These are phyloP conservation scores for Sugiyamaella pinicola DNA, from an alignment of 1,139 yeast genomes.

Conservation along the genomic window DNA sequence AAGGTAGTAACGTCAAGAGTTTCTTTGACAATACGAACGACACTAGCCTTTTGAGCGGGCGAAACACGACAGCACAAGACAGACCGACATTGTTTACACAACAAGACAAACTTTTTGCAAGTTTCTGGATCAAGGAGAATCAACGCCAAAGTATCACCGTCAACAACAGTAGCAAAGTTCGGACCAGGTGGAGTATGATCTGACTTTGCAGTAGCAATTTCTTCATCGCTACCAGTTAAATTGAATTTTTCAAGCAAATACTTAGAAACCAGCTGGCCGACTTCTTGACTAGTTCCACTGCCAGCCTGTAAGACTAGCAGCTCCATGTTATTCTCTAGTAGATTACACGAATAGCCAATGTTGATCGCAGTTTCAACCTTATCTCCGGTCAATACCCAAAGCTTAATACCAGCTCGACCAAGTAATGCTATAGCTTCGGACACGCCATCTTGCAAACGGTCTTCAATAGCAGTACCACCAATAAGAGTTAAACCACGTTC, in stretches of 20 bases:
- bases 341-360: conserved; percentile 92
- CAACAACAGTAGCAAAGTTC: conserved; percentile 79
- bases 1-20: conserved; percentile 83
- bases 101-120: conserved; percentile 68
- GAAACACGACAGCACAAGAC: conserved; percentile 98
- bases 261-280: conserved; percentile 56
- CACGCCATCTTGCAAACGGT: conserved; percentile 89
- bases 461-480: conserved; percentile 98
- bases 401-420: conserved; percentile 84
- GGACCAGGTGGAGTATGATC: conserved; percentile 81
- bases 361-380: conserved; percentile 95
- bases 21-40: conserved; percentile 82
- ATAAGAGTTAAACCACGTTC: conserved; percentile 69
- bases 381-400: conserved; percentile 97
- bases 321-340: conserved; percentile 83
- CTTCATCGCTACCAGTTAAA: conserved; percentile 61
- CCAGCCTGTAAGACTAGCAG: conserved; percentile 62
- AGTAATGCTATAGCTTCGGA: conserved; percentile 85
- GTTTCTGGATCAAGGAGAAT: conserved; percentile 54
- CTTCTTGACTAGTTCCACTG: conserved; percentile 40
- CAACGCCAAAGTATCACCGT: conserved; percentile 83
- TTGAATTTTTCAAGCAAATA: conserved; percentile 64
- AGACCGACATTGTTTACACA: conserved; percentile 92
- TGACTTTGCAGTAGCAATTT: conserved; percentile 58
- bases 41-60: conserved; percentile 96